These are phyloP conservation scores for Elongisporangium undulatum DNA, from an alignment of 352 stramenopile species.

Conservation along the genomic window DNA sequence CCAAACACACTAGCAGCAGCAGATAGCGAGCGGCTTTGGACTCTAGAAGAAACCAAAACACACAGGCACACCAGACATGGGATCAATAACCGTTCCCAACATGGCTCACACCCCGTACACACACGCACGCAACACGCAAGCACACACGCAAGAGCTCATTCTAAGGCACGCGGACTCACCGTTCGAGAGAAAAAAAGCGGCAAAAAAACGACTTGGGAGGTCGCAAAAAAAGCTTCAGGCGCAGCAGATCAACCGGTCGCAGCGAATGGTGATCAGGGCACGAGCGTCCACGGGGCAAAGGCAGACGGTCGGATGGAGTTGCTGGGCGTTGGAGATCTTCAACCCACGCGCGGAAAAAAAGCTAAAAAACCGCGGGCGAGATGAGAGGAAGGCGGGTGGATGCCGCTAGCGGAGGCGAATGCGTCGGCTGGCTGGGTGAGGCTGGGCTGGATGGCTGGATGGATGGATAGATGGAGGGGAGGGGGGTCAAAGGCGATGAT, in stretches of 20 bases:
- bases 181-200: not conserved
- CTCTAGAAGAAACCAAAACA: not conserved
- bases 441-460: not conserved
- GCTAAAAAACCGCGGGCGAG: not conserved
- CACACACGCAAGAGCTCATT: not conserved
- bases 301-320: not conserved
- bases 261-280: not conserved
- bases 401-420: not conserved
- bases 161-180: not conserved
- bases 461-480: not conserved
- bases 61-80: conserved; percentile 3
- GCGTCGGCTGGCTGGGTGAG: too few relatives aligned
- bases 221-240: not conserved
- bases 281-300: not conserved
- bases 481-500: not conserved
- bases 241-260: not conserved
- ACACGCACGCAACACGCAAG: not conserved
- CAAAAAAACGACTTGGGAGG: not conserved
- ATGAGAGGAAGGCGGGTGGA: not conserved
- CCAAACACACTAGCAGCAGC: conserved; percentile 3
- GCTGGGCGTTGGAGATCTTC: not conserved
- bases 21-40: conserved; percentile 1
- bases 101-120: too few relatives aligned
- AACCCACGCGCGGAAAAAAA: not conserved
- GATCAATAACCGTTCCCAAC: conserved; percentile 3